phyloP scores from a whole-genome alignment of 2,329 filamentous ascomycete genomes.

The Hymenotorrendiella dingleyae region DNA sequence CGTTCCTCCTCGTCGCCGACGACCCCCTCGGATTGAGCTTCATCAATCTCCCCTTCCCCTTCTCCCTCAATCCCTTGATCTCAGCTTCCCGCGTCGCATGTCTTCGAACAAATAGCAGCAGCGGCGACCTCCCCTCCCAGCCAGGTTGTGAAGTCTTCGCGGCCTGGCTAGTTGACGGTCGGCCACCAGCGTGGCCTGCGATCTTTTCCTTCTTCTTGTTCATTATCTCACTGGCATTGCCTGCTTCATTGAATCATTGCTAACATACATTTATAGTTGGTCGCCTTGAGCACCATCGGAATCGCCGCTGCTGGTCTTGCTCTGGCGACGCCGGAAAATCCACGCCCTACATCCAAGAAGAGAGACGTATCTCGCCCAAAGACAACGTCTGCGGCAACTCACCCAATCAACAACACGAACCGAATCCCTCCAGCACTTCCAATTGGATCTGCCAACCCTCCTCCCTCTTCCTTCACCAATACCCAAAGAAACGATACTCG shows the following conservation, averaged over 20 bases:
- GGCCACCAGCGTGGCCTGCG: background rate
- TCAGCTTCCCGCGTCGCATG: background rate
- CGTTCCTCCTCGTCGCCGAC: no score
- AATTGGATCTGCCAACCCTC: constrained; percentile 12
- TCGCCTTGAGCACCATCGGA: constrained; percentile 33
- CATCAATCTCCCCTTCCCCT: no score
- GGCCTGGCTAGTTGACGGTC: no score
- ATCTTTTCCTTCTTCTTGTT: background rate
- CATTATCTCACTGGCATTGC: background rate
- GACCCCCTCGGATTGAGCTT: no score
- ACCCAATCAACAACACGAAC: constrained; percentile 15
- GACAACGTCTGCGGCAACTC: constrained; percentile 27
- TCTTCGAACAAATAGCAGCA: background rate
- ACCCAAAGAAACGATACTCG: constrained; percentile 19
- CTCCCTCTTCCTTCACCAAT: constrained; percentile 12
- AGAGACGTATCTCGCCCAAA: constrained; percentile 26
- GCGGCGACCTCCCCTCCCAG: background rate
- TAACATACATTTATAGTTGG: constrained; percentile 24
- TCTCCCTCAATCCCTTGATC: no score
- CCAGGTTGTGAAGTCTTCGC: no score
- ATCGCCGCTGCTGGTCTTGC: constrained; percentile 30
- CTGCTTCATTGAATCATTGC: background rate
- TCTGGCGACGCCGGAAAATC: constrained; percentile 28
- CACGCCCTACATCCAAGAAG: constrained; percentile 27
- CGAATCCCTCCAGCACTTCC: no score